phyloP scores from a whole-genome alignment of 148 eudicot genomes.

The Cornus florida region DNA sequence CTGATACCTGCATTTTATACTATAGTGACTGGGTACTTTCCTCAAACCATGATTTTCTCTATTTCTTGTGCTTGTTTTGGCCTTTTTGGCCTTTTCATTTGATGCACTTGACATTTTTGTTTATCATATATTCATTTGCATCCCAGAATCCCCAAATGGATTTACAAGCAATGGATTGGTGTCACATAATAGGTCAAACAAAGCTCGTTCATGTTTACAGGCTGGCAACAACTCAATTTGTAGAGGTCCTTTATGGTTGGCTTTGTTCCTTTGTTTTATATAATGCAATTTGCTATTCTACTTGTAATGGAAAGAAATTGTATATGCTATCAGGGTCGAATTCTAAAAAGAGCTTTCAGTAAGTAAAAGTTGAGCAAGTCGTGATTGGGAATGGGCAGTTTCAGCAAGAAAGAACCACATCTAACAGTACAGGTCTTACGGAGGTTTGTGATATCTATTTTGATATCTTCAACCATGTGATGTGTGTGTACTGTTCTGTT shows the following conservation, averaged over 20 bases:
- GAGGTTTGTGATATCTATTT: too few species aligned
- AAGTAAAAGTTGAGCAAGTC: constrained; percentile 94
- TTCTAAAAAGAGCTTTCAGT: constrained; percentile 94
- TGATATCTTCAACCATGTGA: too few species aligned
- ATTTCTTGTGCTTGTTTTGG: not conserved
- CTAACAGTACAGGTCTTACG: too few species aligned
- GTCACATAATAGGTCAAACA: constrained; percentile 98
- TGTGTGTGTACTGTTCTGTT: not conserved
- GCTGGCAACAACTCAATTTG: constrained; percentile 90
- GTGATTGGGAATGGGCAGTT: constrained; percentile 96
- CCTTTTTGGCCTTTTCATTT: not conserved
- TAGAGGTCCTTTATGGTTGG: constrained; percentile 57
- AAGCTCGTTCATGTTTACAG: too few species aligned
- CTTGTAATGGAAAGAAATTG: constrained; percentile 7
- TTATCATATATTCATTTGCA: constrained; percentile 13
- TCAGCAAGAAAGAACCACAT: constrained; percentile 83
- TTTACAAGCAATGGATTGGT: constrained; percentile 98
- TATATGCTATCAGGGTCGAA: constrained; percentile 10
- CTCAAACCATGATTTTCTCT: constrained; percentile 2
- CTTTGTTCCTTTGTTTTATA: not conserved
- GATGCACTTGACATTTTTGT: not conserved
- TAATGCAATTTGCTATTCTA: constrained; percentile 4
- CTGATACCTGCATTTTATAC: too few species aligned
- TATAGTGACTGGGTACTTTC: too few species aligned
- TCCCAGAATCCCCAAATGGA: constrained; percentile 98